A percentile compares a stretch with the other conserved stretches of the same genome.
Conservation (phyloP, 345 rosid species). For the Salix suchowensis region DNA sequence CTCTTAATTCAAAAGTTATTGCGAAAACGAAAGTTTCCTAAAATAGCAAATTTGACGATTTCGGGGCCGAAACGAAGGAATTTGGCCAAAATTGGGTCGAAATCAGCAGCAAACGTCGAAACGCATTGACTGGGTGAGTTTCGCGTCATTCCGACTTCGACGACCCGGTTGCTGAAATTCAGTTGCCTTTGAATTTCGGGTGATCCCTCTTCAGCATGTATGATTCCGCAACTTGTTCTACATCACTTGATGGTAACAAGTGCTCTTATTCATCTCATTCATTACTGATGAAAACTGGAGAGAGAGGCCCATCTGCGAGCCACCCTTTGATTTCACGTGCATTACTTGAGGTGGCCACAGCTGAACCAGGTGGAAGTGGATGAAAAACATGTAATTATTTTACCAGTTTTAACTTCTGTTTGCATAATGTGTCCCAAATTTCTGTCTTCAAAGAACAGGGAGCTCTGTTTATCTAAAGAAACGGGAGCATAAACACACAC, state of each 20-base stretch:
- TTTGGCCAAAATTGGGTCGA: no score
- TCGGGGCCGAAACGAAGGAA: no score
- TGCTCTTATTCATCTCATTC: slow-evolving; percentile 28
- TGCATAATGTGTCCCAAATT: neutral
- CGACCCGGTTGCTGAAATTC: no score
- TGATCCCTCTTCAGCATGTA: no score
- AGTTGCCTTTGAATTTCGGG: no score
- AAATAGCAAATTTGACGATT: no score
- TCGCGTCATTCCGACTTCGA: no score
- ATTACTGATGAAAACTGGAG: slow-evolving; percentile 49
- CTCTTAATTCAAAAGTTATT: no score
- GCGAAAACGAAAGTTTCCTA: no score
- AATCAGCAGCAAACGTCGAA: no score
- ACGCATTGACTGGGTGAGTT: no score
- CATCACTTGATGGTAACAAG: slow-evolving; percentile 44
- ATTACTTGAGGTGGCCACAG: slow-evolving; percentile 6
- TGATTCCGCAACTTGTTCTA: no score
- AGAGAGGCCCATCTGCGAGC: slow-evolving; percentile 51
- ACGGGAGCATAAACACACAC: neutral
- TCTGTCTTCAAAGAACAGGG: neutral
- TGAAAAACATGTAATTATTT: neutral
- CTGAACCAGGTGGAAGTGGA: neutral
- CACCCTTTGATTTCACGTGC: slow-evolving; percentile 63
- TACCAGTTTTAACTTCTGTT: neutral
- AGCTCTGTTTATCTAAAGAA: neutral